Evolutionary conservation across 148 eudicot species (phyloP).

Genomic region (Spergularia marina): DNA sequence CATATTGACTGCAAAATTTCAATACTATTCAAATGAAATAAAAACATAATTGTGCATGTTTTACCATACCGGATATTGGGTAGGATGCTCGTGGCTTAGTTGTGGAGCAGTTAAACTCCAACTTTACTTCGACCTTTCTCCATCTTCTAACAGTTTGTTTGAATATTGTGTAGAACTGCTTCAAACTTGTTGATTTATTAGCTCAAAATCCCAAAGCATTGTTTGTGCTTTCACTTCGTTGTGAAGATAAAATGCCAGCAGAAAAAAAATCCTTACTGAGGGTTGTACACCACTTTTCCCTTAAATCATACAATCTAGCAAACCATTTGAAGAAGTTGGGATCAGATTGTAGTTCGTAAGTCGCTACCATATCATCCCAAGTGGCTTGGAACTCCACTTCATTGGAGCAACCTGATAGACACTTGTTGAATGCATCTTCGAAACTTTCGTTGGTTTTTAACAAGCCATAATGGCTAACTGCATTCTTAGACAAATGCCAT

Average conservation of each 20-base stretch:
- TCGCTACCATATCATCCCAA: not conserved
- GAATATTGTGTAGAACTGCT: not conserved
- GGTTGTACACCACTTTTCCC: not conserved
- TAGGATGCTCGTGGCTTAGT: not conserved
- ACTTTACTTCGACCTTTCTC: not conserved
- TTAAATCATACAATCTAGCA: not conserved
- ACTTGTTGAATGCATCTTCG: not conserved
- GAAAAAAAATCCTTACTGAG: not conserved
- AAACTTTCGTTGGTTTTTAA: not conserved
- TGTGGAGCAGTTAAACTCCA: not conserved
- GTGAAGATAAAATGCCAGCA: not conserved
- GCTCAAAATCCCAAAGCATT: not conserved
- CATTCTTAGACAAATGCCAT: constrained; percentile 2
- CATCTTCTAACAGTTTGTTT: not conserved
- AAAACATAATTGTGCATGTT: not conserved
- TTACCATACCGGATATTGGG: not conserved
- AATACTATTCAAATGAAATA: too few species aligned
- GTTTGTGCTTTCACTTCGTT: not conserved
- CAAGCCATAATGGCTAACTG: not conserved
- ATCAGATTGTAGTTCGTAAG: not conserved
- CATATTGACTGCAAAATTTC: too few species aligned
- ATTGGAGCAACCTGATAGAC: not conserved
- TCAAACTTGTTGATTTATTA: not conserved
- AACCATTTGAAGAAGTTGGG: not conserved
- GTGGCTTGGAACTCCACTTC: not conserved